Conservation (phyloP, 1,139 yeast species). For the Pichia sp. region DNA sequence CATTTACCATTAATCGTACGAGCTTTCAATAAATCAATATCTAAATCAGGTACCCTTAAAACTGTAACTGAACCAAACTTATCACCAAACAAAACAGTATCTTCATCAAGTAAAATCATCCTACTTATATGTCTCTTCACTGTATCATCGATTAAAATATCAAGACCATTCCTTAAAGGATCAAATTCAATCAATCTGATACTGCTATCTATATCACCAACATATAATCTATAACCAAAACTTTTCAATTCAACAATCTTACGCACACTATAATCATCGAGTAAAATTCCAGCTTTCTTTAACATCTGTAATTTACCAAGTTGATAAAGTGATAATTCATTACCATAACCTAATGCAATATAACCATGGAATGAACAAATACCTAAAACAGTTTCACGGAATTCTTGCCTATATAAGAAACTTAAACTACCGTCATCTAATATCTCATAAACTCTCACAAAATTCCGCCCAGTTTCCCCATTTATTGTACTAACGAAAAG, state of each 20-base stretch:
- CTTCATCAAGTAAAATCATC: conserved; percentile 55
- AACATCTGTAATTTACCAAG: conserved; percentile 75
- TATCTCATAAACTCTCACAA: conserved; percentile 40
- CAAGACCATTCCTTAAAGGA: conserved; percentile 41
- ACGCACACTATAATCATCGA: conserved; percentile 26
- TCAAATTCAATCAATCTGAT: conserved; percentile 53
- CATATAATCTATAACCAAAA: conserved; percentile 52
- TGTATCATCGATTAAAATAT: conserved; percentile 64
- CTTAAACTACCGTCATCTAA: conserved; percentile 34
- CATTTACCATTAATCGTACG: conserved; percentile 21
- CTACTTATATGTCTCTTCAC: conserved; percentile 62
- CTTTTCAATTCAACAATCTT: conserved; percentile 46
- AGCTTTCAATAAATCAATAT: conserved; percentile 33
- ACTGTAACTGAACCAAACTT: conserved; percentile 77
- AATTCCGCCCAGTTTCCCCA: conserved; percentile 17
- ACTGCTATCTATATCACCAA: conserved; percentile 65
- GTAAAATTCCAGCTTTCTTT: conserved; percentile 47
- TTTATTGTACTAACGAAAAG: conserved; percentile 45
- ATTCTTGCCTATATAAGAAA: conserved; percentile 55
- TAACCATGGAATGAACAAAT: conserved; percentile 53
- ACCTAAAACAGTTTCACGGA: conserved; percentile 44
- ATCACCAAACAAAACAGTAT: conserved; percentile 82
- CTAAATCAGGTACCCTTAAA: conserved; percentile 43
- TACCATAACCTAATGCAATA: conserved; percentile 53
- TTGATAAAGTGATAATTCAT: conserved; percentile 54